Conservation (phyloP, 352 stramenopile genomes). For the Phytophthora pluvialis region DNA sequence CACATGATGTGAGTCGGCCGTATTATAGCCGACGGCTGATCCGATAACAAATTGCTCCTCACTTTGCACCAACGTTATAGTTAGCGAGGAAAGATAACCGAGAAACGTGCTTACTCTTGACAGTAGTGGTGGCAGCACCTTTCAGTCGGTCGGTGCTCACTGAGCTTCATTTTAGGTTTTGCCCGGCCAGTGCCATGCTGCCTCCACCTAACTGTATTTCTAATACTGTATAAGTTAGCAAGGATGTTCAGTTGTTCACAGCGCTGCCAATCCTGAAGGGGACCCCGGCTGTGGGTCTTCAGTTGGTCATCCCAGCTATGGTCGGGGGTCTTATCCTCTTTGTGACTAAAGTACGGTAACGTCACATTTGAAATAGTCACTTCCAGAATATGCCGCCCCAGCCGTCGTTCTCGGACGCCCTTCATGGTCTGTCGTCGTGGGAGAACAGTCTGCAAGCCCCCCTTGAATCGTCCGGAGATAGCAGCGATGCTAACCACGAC, state of each 20-base stretch:
- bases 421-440: background rate
- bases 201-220: too few species aligned
- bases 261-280: background rate
- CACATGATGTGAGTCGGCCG: too few species aligned
- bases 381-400: background rate
- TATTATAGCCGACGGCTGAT: too few species aligned
- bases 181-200: too few species aligned
- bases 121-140: too few species aligned
- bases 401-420: background rate
- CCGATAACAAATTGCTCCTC: too few species aligned
- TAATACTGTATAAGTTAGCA: too few species aligned
- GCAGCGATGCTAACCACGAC: constrained; percentile 4
- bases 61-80: too few species aligned
- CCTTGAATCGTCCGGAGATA: constrained; percentile 1
- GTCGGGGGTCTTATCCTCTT: background rate
- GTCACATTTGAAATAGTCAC: constrained; percentile 5
- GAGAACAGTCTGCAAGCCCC: background rate
- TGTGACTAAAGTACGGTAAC: background rate
- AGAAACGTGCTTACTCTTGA: constrained; percentile 4
- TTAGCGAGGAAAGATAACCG: constrained; percentile 1
- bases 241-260: background rate
- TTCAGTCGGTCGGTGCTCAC: too few species aligned
- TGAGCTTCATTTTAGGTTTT: constrained; percentile 14
- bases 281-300: background rate
- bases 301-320: constrained; percentile 6